Evolutionary conservation across 2,329 filamentous ascomycete species (phyloP), one percentile per base, ranked within the genome.

Genomic region (Calonectria naviculata): DNA sequence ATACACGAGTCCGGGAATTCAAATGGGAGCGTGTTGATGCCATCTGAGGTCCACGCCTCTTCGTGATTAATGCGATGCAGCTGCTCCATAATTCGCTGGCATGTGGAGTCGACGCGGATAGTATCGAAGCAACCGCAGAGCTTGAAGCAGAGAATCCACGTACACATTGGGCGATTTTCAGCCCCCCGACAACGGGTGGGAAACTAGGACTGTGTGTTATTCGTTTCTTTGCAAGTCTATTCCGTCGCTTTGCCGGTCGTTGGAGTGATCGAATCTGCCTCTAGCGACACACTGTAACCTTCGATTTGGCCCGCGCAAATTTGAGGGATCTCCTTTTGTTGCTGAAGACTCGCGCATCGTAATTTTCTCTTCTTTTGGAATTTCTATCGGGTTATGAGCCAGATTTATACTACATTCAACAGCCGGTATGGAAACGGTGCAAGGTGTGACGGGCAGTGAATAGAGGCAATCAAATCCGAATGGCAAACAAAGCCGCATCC

Each of bases 21-120:
- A 42, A 82, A 82, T 0, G 78, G 79, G 13, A 81, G 54, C 56
- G 74, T 66, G 31, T 70, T 66, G 21, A 78, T 60, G 5, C 47
- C 58, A 12, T 75, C 72, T 19, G 56, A 28, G 13, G 69, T 52
- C 80, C 79, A 82, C 4, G 79, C 73, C 36, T 77, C 75, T 4
- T 67, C 64, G 4, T 75, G 46, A 60, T 81, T 77, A 68, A 82
- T 82, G 15, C 79, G 74, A 42, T 80, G 42, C 5, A 81, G 46
- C 67, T 82, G 70, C 49, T 76, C 47, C 9, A 77, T 56, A 44
- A 81, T 74, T 9, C 44, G 71, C 24, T 49, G 19, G 52, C 80
- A 82, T n/a, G n/a, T n/a, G n/a, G n/a, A 21, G 73, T 72, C 15
- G 72, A 67, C 34, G 77, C 74, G 62, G 74, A 75, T 70, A 12